Evolutionary conservation across 495 filamentous ascomycete genomes (phyloP).

Genomic region (Tuber microsphaerosporum): DNA sequence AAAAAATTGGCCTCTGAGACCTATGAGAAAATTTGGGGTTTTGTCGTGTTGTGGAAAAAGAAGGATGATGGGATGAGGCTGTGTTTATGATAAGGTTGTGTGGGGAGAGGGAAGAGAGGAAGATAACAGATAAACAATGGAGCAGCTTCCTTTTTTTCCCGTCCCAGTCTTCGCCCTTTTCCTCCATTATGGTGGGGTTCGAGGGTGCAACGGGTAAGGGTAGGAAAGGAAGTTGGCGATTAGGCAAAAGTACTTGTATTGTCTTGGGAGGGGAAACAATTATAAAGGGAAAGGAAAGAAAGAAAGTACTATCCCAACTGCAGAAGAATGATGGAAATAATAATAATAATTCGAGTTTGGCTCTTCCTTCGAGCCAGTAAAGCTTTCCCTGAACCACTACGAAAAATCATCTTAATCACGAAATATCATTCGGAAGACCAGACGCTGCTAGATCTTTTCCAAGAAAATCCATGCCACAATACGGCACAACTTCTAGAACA

Average conservation of each 20-base stretch:
- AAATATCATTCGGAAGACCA: not conserved
- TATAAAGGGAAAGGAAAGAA: not conserved
- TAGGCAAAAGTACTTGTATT: not conserved
- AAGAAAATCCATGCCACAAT: not conserved
- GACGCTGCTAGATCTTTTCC: not conserved
- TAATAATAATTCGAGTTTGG: not conserved
- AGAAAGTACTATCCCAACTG: not conserved
- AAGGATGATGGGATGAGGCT: not conserved
- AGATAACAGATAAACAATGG: not conserved
- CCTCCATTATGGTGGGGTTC: not conserved
- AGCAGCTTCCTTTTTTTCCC: not conserved
- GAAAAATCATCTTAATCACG: not conserved
- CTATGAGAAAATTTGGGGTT: not conserved
- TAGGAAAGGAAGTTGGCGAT: not conserved
- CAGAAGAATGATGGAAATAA: not conserved
- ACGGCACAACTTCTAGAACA: not conserved
- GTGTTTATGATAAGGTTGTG: not conserved
- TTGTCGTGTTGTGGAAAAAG: not conserved
- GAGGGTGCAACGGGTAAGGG: not conserved
- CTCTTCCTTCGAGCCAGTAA: not conserved
- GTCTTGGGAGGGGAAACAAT: not conserved
- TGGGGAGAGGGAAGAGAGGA: not conserved
- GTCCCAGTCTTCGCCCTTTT: not conserved
- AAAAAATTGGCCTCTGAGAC: not conserved
- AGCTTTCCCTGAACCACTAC: not conserved